A percentile compares a stretch with the other conserved stretches of the same genome.
Evolutionary conservation across 768 basidiomycete species (phyloP).

Genomic region (Kwoniella newhampshirensis): DNA sequence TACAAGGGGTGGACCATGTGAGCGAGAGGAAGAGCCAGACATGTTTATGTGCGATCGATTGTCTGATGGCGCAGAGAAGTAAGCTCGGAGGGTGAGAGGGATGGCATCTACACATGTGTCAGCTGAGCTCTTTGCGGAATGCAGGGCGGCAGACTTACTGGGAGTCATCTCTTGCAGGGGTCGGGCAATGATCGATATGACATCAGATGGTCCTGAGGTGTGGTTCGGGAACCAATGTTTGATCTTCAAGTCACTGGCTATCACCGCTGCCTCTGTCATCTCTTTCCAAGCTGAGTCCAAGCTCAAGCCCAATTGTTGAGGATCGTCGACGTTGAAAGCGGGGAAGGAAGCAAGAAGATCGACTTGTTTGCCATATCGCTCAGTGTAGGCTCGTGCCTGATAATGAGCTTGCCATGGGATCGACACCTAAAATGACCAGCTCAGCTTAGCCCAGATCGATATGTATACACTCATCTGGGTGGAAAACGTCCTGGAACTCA

Average conservation of each 20-base stretch:
- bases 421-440: slow-evolving; percentile 34
- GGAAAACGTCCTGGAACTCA: slow-evolving; percentile 13
- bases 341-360: slow-evolving; percentile 46
- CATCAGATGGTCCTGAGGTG: slow-evolving; percentile 18
- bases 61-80: slow-evolving; percentile 29
- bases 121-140: background rate
- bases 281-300: slow-evolving; percentile 16
- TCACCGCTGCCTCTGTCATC: background rate
- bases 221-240: slow-evolving; percentile 30
- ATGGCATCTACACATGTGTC: background rate
- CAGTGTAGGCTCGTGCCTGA: slow-evolving; percentile 39
- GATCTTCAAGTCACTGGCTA: slow-evolving; percentile 14
- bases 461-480: too few relatives aligned
- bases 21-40: slow-evolving; percentile 3
- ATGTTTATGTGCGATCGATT: background rate
- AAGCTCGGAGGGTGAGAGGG: slow-evolving; percentile 36
- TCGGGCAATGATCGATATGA: slow-evolving; percentile 42
- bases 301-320: slow-evolving; percentile 31
- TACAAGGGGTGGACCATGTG: slow-evolving; percentile 23
- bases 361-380: slow-evolving; percentile 29
- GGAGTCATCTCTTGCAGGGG: slow-evolving; percentile 12
- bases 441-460: too few relatives aligned
- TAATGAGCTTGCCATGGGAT: slow-evolving; percentile 43
- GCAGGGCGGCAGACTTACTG: slow-evolving; percentile 17
- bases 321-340: slow-evolving; percentile 43